A percentile compares a stretch with the other conserved stretches of the same genome.
These are phyloP conservation scores for Metschnikowia chrysomelidarum DNA, from an alignment of 805 yeast species.

Conservation along the genomic window DNA sequence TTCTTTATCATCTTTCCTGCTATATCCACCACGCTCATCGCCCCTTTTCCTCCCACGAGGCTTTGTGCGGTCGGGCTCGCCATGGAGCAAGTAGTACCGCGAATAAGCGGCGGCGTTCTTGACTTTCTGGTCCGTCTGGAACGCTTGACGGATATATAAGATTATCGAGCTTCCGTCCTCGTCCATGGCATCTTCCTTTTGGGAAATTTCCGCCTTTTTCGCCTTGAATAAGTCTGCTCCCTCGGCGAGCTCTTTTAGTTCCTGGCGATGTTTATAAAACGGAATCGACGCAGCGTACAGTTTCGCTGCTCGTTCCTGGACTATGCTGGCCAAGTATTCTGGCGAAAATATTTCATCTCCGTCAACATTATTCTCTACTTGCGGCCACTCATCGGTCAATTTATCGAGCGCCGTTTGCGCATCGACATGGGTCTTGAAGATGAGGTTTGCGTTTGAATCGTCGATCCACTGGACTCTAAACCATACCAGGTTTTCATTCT, in stretches of 20 bases:
- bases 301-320: conserved; percentile 41
- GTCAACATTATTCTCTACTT: conserved; percentile 5
- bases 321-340: conserved; percentile 23
- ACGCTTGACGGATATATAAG: conserved; percentile 49
- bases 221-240: conserved; percentile 16
- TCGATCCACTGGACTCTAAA: conserved; percentile 64
- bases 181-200: conserved; percentile 26
- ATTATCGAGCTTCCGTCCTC: conserved; percentile 38
- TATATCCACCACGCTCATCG: conserved; percentile 10
- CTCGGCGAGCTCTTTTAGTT: conserved; percentile 9
- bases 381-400: conserved; percentile 26
- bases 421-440: conserved; percentile 45
- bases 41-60: conserved; percentile 14
- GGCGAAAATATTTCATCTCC: conserved; percentile 11
- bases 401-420: conserved; percentile 37
- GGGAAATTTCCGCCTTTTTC: conserved; percentile 13
- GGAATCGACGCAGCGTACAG: conserved; percentile 37
- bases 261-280: conserved; percentile 30
- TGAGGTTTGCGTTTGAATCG: conserved; percentile 57
- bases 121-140: conserved; percentile 53
- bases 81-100: conserved; percentile 64
- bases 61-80: conserved; percentile 58
- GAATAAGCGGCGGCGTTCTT: conserved; percentile 57
- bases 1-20: conserved; percentile 14
- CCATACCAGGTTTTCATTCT: conserved; percentile 26